These are phyloP conservation scores for Diplotaxis tenuifolia DNA, from an alignment of 345 rosid genomes.

Conservation along the genomic window DNA sequence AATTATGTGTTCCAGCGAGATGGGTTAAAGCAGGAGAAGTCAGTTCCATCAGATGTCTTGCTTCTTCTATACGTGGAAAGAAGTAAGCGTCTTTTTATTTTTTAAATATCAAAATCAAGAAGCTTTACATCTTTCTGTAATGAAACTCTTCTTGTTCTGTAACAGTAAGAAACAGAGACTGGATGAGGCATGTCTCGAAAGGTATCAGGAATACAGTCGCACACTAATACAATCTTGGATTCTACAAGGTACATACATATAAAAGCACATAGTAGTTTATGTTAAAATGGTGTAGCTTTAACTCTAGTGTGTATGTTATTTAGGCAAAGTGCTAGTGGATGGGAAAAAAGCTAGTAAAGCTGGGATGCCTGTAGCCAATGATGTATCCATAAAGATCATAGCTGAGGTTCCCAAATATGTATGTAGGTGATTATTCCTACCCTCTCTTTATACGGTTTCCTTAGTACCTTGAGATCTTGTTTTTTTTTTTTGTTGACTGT, in stretches of 20 bases:
- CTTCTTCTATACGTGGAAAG: conserved; percentile 53
- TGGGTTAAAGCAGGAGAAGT: conserved; percentile 38
- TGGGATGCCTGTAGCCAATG: conserved; percentile 72
- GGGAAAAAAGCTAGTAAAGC: conserved; percentile 86
- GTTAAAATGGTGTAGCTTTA: conserved; percentile 2
- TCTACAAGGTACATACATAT: conserved; percentile 59
- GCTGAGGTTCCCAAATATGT: conserved; percentile 92
- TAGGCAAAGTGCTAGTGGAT: conserved; percentile 88
- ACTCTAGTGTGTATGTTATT: not conserved
- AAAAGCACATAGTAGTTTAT: not conserved
- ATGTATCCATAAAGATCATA: conserved; percentile 62
- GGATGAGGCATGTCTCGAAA: conserved; percentile 88
- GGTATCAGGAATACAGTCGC: conserved; percentile 88
- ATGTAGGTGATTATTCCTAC: conserved; percentile 90
- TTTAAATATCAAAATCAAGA: not conserved
- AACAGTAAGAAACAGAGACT: conserved; percentile 69
- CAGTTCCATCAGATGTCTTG: conserved; percentile 44
- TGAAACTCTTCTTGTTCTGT: conserved; percentile 4
- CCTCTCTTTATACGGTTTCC: conserved; percentile 9
- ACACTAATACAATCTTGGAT: conserved; percentile 85
- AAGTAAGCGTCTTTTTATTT: conserved; percentile 46
- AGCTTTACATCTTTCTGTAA: not conserved
- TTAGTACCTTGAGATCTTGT: not conserved
- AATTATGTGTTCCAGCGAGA: conserved; percentile 42
- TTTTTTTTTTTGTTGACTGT: conserved; percentile 22